Percentiles rank a stretch among this genome's conserved stretches.
Conservation (phyloP, 139 green algal species). For the Nannochloris sp. region DNA sequence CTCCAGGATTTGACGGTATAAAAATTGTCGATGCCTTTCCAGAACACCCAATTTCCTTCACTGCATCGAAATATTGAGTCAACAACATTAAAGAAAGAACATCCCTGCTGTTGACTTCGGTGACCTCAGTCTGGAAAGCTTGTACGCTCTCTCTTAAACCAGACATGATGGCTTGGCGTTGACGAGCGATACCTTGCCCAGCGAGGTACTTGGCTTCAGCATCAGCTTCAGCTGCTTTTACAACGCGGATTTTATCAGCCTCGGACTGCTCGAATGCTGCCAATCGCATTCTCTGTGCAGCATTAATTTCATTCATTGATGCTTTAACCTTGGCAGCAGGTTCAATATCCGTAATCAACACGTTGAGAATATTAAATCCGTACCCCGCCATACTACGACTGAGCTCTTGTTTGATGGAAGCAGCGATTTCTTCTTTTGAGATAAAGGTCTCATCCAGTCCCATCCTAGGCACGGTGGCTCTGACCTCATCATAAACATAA, state of each 20-base stretch:
- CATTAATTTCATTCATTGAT: conserved; percentile 90
- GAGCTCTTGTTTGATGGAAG: conserved; percentile 55
- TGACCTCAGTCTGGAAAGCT: conserved; percentile 56
- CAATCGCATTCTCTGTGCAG: conserved; percentile 38
- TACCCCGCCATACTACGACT: conserved; percentile 44
- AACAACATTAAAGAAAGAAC: conserved; percentile 72
- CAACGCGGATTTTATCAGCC: conserved; percentile 72
- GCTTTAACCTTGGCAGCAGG: conserved; percentile 60
- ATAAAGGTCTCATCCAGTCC: conserved; percentile 55
- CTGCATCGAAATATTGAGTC: conserved; percentile 92
- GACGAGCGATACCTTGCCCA: conserved; percentile 65
- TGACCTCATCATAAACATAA: conserved; percentile 68
- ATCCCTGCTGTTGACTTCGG: conserved; percentile 46
- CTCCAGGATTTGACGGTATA: conserved; percentile 48
- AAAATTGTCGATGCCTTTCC: conserved; percentile 62
- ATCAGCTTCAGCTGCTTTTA: conserved; percentile 90
- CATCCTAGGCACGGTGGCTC: conserved; percentile 58
- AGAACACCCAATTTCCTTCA: conserved; percentile 60
- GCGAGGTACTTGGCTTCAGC: conserved; percentile 90
- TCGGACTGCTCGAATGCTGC: conserved; percentile 67
- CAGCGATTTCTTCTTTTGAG: conserved; percentile 85
- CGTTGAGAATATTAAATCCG: conserved; percentile 84
- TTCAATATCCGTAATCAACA: conserved; percentile 80
- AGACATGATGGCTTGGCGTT: conserved; percentile 82
- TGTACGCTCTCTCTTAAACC: conserved; percentile 83